A percentile compares a stretch with the other conserved stretches of the same genome.
Evolutionary conservation across 106 monocot genomes (phyloP).

Genomic region (Narthecium ossifragum): DNA sequence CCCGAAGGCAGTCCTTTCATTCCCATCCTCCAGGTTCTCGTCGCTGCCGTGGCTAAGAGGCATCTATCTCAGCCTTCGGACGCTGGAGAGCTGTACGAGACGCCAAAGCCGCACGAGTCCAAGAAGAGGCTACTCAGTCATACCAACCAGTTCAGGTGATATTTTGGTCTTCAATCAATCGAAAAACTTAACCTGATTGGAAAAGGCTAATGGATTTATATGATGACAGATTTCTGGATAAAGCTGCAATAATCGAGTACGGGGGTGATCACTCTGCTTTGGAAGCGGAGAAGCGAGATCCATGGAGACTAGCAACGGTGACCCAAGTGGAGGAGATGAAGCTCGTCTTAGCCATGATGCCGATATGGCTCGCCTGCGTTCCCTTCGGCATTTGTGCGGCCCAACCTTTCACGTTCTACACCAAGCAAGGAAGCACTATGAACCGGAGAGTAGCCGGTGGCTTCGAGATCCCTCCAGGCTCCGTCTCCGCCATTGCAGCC

Average conservation of each 20-base stretch:
- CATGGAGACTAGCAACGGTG: constrained; percentile 65
- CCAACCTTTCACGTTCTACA: constrained; percentile 73
- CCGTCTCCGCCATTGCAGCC: constrained; percentile 45
- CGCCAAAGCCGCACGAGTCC: constrained; percentile 1
- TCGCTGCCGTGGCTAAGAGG: constrained; percentile 50
- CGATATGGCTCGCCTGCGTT: constrained; percentile 55
- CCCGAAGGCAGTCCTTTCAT: constrained; percentile 55
- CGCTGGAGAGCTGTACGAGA: constrained; percentile 45
- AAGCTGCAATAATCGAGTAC: constrained; percentile 50
- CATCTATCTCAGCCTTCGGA: constrained; percentile 25
- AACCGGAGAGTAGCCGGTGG: constrained; percentile 22
- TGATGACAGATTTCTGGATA: constrained; percentile 45
- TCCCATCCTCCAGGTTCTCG: constrained; percentile 44
- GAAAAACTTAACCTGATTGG: neutral
- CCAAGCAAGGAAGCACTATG: constrained; percentile 70
- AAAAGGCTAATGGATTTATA: neutral
- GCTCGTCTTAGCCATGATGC: constrained; percentile 41
- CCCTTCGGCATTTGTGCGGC: constrained; percentile 48
- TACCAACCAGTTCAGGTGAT: constrained; percentile 45
- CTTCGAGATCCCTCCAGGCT: constrained; percentile 64
- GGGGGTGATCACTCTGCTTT: neutral
- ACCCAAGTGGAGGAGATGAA: constrained; percentile 78
- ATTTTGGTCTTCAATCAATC: neutral
- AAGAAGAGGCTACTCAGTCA: constrained; percentile 43
- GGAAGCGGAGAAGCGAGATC: constrained; percentile 13